Percentiles rank a stretch among this genome's conserved stretches.
Evolutionary conservation across 805 yeast genomes (phyloP).

Genomic region (Barnettozyma vustinii): DNA sequence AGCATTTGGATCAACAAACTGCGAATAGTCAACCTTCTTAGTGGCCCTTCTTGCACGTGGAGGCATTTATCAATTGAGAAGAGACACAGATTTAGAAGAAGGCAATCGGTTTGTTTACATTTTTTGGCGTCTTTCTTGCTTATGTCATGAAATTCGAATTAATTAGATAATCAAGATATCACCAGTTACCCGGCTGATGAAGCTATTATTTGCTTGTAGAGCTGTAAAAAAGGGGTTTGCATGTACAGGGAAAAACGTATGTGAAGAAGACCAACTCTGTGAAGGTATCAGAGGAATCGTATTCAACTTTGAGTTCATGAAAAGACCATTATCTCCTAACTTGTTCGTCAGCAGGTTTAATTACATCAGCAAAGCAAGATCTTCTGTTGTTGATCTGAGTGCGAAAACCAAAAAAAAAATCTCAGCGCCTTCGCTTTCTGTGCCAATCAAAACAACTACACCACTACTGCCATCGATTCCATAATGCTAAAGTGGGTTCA

Average conservation of each 20-base stretch:
- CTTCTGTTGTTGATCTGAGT: neutral
- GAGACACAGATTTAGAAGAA: neutral
- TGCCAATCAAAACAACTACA: neutral
- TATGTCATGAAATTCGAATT: neutral
- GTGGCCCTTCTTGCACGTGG: constrained; percentile 7
- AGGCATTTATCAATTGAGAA: neutral
- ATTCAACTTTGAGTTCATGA: no score
- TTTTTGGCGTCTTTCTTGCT: neutral
- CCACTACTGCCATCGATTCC: neutral
- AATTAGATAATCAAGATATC: no score
- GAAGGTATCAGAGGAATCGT: no score
- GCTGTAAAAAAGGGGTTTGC: no score
- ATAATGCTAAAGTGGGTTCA: constrained; percentile 77
- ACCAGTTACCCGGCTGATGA: no score
- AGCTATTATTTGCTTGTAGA: no score
- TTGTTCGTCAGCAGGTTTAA: no score
- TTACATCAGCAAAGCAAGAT: neutral
- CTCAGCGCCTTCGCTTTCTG: neutral
- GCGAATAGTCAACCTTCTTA: constrained; percentile 11
- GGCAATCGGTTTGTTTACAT: neutral
- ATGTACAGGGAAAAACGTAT: no score
- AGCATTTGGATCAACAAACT: constrained; percentile 4
- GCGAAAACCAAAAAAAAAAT: neutral
- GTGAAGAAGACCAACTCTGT: no score
- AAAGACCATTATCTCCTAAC: no score